Evolutionary conservation across 2,329 filamentous ascomycete genomes (phyloP).

Genomic region (Monilinia aucupariae): DNA sequence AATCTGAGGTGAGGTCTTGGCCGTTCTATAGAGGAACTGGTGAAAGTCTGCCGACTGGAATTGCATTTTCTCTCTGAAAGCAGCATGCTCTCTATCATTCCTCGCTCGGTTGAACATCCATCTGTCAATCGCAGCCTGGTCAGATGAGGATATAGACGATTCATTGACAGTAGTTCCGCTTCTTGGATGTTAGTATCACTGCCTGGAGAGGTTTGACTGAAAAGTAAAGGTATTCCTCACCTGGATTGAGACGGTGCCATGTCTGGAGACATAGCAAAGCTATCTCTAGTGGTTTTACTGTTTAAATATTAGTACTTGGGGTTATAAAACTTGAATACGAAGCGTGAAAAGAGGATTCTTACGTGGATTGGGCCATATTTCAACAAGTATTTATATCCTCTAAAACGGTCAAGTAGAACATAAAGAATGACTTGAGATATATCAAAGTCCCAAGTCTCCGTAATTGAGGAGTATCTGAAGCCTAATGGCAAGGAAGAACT

Average conservation of each 20-base stretch:
- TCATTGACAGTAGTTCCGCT: background rate
- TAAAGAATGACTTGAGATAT: background rate
- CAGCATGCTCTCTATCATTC: background rate
- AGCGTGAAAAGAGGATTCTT: background rate
- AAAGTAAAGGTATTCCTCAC: background rate
- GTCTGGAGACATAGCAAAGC: background rate
- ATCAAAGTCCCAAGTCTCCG: background rate
- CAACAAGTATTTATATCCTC: background rate
- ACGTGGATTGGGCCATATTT: slow-evolving; percentile 1
- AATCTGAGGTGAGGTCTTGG: background rate
- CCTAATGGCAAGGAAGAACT: background rate
- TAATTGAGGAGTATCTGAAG: background rate
- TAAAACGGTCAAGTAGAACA: background rate
- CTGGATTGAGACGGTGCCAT: background rate
- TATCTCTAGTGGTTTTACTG: background rate
- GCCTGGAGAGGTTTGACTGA: background rate
- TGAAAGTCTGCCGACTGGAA: slow-evolving; percentile 7
- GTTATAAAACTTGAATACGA: background rate
- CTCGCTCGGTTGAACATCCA: background rate
- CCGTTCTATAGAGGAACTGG: background rate
- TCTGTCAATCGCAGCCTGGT: background rate
- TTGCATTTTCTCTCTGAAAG: background rate
- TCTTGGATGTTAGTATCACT: background rate
- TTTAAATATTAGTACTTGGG: background rate
- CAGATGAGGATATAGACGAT: background rate